Evolutionary conservation across 345 rosid species (phyloP).

Genomic region (Cardamine resedifolia): DNA sequence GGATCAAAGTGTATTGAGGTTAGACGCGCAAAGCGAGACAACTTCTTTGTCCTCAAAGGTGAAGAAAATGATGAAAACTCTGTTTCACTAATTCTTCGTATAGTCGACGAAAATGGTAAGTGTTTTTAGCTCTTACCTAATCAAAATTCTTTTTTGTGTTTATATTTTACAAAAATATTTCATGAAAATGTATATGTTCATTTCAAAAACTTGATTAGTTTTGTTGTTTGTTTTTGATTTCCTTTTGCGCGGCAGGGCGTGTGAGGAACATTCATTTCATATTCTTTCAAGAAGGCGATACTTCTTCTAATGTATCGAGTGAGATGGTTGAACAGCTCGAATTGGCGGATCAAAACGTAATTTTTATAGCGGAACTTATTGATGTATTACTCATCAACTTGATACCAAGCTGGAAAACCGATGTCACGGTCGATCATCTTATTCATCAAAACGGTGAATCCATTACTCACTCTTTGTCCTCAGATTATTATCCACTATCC

Average conservation of each 20-base stretch:
- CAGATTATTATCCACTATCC: background rate
- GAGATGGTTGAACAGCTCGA: conserved; percentile 94
- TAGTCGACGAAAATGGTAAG: conserved; percentile 58
- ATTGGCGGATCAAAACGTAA: conserved; percentile 57
- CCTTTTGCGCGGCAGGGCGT: conserved; percentile 46
- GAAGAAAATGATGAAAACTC: conserved; percentile 60
- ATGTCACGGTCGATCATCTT: conserved; percentile 42
- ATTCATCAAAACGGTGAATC: conserved; percentile 29
- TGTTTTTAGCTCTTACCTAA: background rate
- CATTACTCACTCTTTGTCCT: conserved; percentile 15
- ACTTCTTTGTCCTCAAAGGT: conserved; percentile 56
- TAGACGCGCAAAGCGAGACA: conserved; percentile 50
- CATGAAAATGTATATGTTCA: background rate
- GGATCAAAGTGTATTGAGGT: conserved; percentile 48
- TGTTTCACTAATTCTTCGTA: conserved; percentile 61
- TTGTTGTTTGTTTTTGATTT: background rate
- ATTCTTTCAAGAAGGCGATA: conserved; percentile 68
- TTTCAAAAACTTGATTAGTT: background rate
- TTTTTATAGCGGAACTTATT: conserved; percentile 71
- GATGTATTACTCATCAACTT: conserved; percentile 59
- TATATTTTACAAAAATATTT: background rate
- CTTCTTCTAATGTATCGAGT: conserved; percentile 65
- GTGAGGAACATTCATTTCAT: conserved; percentile 74
- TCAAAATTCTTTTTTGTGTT: background rate
- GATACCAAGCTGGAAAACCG: conserved; percentile 50